Base-by-base conservation (phyloP, 345 rosid genomes). In the Linum usitatissimum region DNA sequence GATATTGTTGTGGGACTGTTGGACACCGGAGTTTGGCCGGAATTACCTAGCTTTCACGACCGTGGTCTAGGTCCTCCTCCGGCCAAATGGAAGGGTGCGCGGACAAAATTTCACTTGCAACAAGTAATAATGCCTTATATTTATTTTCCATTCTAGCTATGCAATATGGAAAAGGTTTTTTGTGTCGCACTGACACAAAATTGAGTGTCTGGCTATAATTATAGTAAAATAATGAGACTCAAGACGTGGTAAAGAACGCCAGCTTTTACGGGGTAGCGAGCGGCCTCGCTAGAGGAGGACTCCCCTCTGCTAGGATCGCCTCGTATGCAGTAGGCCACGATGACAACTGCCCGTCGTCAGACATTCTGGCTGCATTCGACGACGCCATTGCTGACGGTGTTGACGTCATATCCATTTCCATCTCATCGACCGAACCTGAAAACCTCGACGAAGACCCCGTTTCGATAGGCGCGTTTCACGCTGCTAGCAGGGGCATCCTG, bases 321-420 rank as follows among this genome's bases (percentile, higher is more conserved):
- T 65, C 63, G n/a, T 85, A 88, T 31, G 67, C 48, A 66, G 81
- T 72, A 5, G 84, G 90, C 30, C 1, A 0, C 0, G 0, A 0
- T 0, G 0, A 0, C 63, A 34, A 0, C n/a, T 76, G 80, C 45
- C 0, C 0, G 1, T 1, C 10, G 0, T 68, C 2, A 6, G 38
- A 38, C 9, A 0, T 82, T 13, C 55, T 82, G 60, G 74, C 79
- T 14, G 87, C 76, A 0, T 84, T 84, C 17, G 95, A 83, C 51
- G 95, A 87, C 48, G 86, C 88, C 0, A 84, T 87, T 6, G 82
- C 86, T 2, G 90, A 82, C 40, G 84, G 82, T 21, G 87, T 84
- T 3, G 90, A 82, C 56, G 17, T 83, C 13, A 56, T 81, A 39
- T 58, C 77, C 23, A 9, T 76, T 5, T 83, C 85, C 6, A 0